Evolutionary conservation across 106 monocot species (phyloP).

Genomic region (Triglochin maritima): DNA sequence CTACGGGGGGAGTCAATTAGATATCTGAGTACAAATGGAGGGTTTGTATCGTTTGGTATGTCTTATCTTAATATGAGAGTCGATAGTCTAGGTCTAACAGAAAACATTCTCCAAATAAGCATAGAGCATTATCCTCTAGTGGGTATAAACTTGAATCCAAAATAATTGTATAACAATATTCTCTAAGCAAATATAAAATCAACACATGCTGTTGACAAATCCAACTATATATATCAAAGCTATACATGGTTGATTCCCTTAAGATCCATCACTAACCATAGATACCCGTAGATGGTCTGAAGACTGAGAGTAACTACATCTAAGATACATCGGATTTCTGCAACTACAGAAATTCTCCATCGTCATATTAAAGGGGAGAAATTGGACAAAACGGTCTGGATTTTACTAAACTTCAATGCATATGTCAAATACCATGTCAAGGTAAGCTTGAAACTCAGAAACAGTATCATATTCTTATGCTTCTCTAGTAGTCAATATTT

Average conservation of each 20-base stretch:
- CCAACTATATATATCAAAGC: too few relatives aligned
- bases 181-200: too few relatives aligned
- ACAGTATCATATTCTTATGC: not conserved
- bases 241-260: too few relatives aligned
- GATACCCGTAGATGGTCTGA: too few relatives aligned
- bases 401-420: conserved; percentile 48
- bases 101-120: too few relatives aligned
- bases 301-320: too few relatives aligned
- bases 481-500: not conserved
- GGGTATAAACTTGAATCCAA: not conserved
- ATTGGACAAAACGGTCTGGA: conserved; percentile 41
- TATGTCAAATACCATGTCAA: conserved; percentile 65
- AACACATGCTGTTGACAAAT: too few relatives aligned
- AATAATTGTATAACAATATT: not conserved
- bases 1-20: not conserved
- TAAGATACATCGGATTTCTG: too few relatives aligned
- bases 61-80: not conserved
- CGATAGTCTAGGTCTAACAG: not conserved
- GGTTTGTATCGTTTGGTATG: not conserved
- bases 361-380: conserved; percentile 42
- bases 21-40: not conserved
- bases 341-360: conserved; percentile 34
- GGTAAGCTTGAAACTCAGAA: conserved; percentile 10
- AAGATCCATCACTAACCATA: too few relatives aligned
- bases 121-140: too few relatives aligned